Percentiles rank a stretch among this genome's conserved stretches.
phyloP scores from a whole-genome alignment of 768 basidiomycete genomes.

The Rhizopogon rudus region DNA sequence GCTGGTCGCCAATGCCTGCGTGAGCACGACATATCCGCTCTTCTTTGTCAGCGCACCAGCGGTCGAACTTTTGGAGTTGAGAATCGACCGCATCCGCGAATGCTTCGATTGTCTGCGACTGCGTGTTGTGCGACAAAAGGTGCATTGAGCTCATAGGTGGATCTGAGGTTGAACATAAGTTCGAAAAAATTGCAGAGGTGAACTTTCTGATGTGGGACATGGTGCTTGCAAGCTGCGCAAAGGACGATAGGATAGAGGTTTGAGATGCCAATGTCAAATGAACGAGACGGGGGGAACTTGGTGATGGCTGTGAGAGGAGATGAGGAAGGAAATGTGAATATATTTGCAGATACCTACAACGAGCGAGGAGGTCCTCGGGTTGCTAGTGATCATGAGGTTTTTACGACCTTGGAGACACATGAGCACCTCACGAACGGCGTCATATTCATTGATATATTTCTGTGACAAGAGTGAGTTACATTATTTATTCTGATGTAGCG shows the following conservation, averaged over 20 bases:
- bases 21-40: slow-evolving; percentile 59
- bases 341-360: slow-evolving; percentile 16
- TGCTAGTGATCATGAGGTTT: slow-evolving; percentile 47
- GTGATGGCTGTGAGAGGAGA: slow-evolving; percentile 33
- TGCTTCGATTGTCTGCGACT: slow-evolving; percentile 69
- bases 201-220: slow-evolving; percentile 63
- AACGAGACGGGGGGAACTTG: slow-evolving; percentile 52
- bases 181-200: slow-evolving; percentile 41
- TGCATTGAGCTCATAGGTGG: slow-evolving; percentile 16
- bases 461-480: slow-evolving; percentile 18
- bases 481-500: not conserved
- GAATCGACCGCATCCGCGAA: slow-evolving; percentile 71
- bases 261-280: slow-evolving; percentile 69
- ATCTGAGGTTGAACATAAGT: slow-evolving; percentile 13
- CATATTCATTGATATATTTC: slow-evolving; percentile 70
- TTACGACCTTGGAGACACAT: slow-evolving; percentile 70
- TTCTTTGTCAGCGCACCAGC: slow-evolving; percentile 69
- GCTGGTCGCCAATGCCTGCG: slow-evolving; percentile 37
- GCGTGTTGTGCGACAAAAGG: slow-evolving; percentile 18
- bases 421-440: slow-evolving; percentile 73
- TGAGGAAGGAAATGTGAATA: not conserved
- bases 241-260: slow-evolving; percentile 54
- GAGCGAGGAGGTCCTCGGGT: slow-evolving; percentile 28
- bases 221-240: slow-evolving; percentile 56
- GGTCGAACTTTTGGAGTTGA: slow-evolving; percentile 53